Base-by-base conservation (phyloP, 148 eudicot genomes). In the Vaccinium macrocarpon region DNA sequence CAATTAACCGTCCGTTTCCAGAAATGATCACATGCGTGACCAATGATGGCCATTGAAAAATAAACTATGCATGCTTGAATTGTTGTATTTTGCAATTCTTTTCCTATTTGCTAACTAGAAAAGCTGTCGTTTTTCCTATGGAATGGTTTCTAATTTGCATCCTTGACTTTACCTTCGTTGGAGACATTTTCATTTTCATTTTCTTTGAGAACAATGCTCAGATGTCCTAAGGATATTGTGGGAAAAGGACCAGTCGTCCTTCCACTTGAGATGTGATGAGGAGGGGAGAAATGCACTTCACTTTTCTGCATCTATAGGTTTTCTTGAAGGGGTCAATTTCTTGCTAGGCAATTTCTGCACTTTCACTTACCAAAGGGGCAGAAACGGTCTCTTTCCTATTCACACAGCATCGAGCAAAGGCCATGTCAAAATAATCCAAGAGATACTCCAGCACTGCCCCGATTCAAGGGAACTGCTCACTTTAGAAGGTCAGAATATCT, bases 391-490 rank as follows among this genome's bases (percentile, higher is more conserved):
- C 42, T 80, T 86, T 75, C 88, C 90, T 4, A 81, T 86, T 13
- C 88, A 88, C 64, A 42, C 80, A 53, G 90, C 88, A 9, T 49
- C 88, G 1, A 42, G 59, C 72, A 25, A 74, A 49, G 88, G 86
- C 27, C 84, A 56, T 29, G 14, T 51, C 48, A 19, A 74, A 68
- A 64, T 86, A 27, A 66, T 88, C 72, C 59, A 81, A 77, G 78
- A n/a, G 32, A 78, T 88, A 29, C 86, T 88, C 51, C 16, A 15
- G 3, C 76, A 55, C 15, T 75, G 85, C 27, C 90, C 86, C 3
- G 88, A 88, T 25, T 75, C 82, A 6, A 80, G 88, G 79, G 90
- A 86, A 14, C 81, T 88, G 29, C 84, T 83, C 68, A 84, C 70
- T 42, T 23, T 35, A 51, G 62, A 78, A 12, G 86, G 83, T 50